Evolutionary conservation across 2,329 filamentous ascomycete species (phyloP).

Genomic region (Diaporthe capsici): DNA sequence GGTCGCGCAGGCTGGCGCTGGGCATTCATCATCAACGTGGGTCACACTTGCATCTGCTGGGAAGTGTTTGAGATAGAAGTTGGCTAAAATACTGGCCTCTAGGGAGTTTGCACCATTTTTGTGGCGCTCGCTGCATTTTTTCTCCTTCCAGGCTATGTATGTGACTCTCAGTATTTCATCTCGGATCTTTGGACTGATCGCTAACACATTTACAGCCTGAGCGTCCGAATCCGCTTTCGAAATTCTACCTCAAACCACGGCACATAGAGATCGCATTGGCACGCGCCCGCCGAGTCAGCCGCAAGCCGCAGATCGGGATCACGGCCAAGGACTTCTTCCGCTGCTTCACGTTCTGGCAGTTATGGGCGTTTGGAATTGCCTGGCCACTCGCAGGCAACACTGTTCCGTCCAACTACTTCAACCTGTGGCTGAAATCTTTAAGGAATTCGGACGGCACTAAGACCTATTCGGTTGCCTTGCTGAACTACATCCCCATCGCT

Average conservation of each 20-base stretch:
- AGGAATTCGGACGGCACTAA: constrained; percentile 31
- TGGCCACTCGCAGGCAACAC: constrained; percentile 35
- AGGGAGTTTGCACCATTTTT: constrained; percentile 33
- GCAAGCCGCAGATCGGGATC: constrained; percentile 36
- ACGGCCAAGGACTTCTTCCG: constrained; percentile 30
- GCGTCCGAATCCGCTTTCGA: constrained; percentile 32
- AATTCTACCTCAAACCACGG: constrained; percentile 34
- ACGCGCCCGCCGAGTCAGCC: constrained; percentile 26
- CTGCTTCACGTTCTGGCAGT: constrained; percentile 37
- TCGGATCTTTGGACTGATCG: neutral
- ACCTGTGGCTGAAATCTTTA: constrained; percentile 37
- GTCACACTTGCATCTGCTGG: neutral
- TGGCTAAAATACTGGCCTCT: neutral
- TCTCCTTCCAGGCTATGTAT: constrained; percentile 29
- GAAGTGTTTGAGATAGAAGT: neutral
- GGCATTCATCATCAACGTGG: constrained; percentile 35
- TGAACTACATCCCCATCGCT: constrained; percentile 37
- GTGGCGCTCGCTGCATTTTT: constrained; percentile 29
- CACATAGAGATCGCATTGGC: constrained; percentile 35
- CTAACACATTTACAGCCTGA: neutral
- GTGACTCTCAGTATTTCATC: neutral
- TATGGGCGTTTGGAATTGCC: constrained; percentile 28
- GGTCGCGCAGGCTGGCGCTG: constrained; percentile 35
- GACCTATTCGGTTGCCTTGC: constrained; percentile 30
- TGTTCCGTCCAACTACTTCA: constrained; percentile 34